Percentiles rank a stretch among this genome's conserved stretches.
phyloP scores from a whole-genome alignment of 306 rosid genomes.

The Glycine tomentella region DNA sequence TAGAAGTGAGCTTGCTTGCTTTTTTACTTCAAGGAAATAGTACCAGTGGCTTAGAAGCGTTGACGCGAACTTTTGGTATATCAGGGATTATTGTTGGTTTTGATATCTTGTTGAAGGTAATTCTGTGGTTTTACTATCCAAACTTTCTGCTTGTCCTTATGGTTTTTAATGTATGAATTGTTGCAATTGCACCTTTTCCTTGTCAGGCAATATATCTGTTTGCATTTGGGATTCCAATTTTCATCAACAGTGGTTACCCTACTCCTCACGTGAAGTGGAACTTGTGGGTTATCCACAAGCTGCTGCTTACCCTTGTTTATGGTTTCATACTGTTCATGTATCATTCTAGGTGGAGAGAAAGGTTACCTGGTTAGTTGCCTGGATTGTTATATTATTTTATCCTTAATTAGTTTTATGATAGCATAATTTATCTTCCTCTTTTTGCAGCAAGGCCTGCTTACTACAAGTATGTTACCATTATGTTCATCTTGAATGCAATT shows the following conservation, averaged over 20 bases:
- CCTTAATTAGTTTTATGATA: conserved; percentile 35
- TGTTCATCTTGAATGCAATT: conserved; percentile 70
- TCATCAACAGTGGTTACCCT: conserved; percentile 58
- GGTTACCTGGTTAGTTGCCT: conserved; percentile 69
- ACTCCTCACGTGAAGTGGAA: conserved; percentile 73
- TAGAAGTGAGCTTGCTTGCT: conserved; percentile 98
- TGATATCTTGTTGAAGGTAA: conserved; percentile 86
- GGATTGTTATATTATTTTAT: conserved; percentile 25
- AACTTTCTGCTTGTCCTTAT: conserved; percentile 21
- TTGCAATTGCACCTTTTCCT: conserved; percentile 33
- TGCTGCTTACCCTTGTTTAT: conserved; percentile 73
- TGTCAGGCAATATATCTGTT: conserved; percentile 82
- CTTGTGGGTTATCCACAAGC: conserved; percentile 88
- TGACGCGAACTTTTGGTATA: conserved; percentile 79
- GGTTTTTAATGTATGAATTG: conserved; percentile 6
- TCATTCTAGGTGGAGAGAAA: conserved; percentile 92
- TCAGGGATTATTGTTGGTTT: conserved; percentile 85
- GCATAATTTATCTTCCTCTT: conserved; percentile 20
- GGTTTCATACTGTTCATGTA: conserved; percentile 81
- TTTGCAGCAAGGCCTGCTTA: conserved; percentile 93
- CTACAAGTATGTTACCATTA: conserved; percentile 78
- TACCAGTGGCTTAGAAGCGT: conserved; percentile 75
- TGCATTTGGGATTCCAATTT: conserved; percentile 81
- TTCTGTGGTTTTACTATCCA: not conserved
- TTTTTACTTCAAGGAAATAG: conserved; percentile 90